Base-by-base conservation (phyloP, 1,284 basidiomycete species). In the Cryptococcus depauperatus region DNA sequence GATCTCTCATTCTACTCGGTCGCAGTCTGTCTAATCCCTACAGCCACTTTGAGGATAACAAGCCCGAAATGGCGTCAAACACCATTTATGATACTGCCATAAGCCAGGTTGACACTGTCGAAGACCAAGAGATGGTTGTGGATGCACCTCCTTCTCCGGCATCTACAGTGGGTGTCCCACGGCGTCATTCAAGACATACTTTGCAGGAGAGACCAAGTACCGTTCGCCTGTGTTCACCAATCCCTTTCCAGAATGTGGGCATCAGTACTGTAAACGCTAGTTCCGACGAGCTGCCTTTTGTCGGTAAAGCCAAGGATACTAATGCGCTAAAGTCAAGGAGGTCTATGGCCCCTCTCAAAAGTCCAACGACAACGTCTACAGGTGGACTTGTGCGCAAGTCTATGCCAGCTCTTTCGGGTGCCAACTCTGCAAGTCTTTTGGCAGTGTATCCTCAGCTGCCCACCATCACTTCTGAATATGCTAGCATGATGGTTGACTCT, bases 91-190 rank as follows among this genome's bases (percentile, higher is more conserved):
- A 33, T 3, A 37, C 18, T 22, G 21, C 16, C n/a, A n/a, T 10
- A n/a, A 10, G n/a, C 14, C 35, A 37, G 16, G 13, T 8, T 8
- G 8, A 37, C 13, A n/a, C 19, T 5, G 30, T 16, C 5, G 27
- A 55, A 32, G 46, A 55, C 18, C 37, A 52, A 6, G 57, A 61
- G 33, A 48, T 50, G 22, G 44, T 57, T 5, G 45, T 41, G n/a
- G 47, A 52, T 11, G 27, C 42, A 2, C 58, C 60, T 4, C 56
- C 59, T 7, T 66, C 66, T 5, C 66, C 66, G 0, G 66, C 64
- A 2, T 66, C 66, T 0, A 64, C 66, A 2, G 59, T 69, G 9
- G 64, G 66, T 10, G 48, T 67, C 3, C 59, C 61, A 11, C 52
- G 61, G 23, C 58, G 66, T 19, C 58, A 63, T 39, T 62, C 60